Evolutionary conservation across 1,284 basidiomycete species (phyloP).

Genomic region (Rhodotorula sp.): DNA sequence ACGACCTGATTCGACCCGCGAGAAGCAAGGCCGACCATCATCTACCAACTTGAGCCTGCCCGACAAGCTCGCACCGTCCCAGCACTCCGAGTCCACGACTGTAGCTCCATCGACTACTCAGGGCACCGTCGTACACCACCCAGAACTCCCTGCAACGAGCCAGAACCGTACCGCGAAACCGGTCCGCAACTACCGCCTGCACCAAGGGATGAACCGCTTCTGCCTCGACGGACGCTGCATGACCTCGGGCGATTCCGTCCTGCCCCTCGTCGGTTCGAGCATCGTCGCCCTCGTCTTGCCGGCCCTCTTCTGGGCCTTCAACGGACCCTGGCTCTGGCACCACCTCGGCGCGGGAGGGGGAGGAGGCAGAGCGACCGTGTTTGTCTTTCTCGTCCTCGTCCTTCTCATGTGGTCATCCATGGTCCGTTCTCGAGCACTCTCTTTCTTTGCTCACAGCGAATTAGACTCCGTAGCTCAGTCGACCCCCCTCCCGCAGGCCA

Average conservation of each 20-base stretch:
- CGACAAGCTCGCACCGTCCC: no score
- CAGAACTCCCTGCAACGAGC: no score
- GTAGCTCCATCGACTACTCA: no score
- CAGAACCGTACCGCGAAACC: no score
- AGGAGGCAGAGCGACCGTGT: constrained; percentile 71
- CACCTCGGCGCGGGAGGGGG: constrained; percentile 63
- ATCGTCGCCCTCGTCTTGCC: constrained; percentile 50
- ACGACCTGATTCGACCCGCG: no score
- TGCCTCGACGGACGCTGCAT: constrained; percentile 67
- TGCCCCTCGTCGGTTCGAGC: constrained; percentile 69
- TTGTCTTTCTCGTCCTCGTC: constrained; percentile 54
- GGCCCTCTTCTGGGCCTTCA: constrained; percentile 58
- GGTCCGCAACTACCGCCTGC: constrained; percentile 25
- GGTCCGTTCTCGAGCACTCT: constrained; percentile 53
- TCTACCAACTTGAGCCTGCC: no score
- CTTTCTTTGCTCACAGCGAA: not conserved
- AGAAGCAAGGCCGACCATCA: no score
- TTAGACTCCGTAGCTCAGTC: not conserved
- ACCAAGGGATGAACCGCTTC: constrained; percentile 25
- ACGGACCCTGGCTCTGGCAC: constrained; percentile 76
- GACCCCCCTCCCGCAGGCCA: constrained; percentile 11
- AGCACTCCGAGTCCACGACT: no score
- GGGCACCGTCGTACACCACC: no score
- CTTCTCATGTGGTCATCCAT: constrained; percentile 58
- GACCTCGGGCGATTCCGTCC: constrained; percentile 78